These are phyloP conservation scores for Marchantia polymorpha DNA, from an alignment of 225 moss, liverwort and hornwort species.

Conservation along the genomic window DNA sequence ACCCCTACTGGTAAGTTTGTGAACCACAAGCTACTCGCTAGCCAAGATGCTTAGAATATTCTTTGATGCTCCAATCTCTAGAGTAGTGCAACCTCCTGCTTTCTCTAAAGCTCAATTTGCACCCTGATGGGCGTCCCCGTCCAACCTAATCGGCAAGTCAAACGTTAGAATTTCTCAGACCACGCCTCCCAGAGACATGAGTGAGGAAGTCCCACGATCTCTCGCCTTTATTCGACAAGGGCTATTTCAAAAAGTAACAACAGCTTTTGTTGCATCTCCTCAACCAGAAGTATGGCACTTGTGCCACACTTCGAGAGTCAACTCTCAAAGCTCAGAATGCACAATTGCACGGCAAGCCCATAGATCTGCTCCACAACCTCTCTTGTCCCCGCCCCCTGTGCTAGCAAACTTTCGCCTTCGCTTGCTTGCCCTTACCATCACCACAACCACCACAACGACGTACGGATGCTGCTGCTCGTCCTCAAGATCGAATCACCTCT, in stretches of 20 bases:
- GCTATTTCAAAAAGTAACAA: constrained; percentile 70
- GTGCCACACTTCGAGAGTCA: constrained; percentile 52
- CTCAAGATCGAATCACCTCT: neutral
- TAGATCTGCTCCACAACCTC: constrained; percentile 86
- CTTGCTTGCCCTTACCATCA: no score
- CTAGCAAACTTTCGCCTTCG: constrained; percentile 27
- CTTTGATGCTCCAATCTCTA: constrained; percentile 51
- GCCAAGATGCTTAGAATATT: constrained; percentile 80
- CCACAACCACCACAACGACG: neutral
- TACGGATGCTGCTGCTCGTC: neutral
- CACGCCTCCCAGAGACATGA: constrained; percentile 48
- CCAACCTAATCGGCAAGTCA: constrained; percentile 52
- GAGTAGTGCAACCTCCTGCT: constrained; percentile 42
- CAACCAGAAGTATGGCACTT: constrained; percentile 41
- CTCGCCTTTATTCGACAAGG: constrained; percentile 77
- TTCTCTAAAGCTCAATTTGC: constrained; percentile 48
- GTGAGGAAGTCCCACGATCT: constrained; percentile 57
- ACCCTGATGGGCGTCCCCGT: constrained; percentile 46
- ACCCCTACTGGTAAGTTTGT: constrained; percentile 60
- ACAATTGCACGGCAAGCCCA: constrained; percentile 70
- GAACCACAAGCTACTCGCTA: constrained; percentile 71
- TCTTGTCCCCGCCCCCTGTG: constrained; percentile 7
- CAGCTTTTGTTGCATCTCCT: constrained; percentile 83
- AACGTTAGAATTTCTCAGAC: constrained; percentile 60
- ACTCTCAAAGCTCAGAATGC: constrained; percentile 72